Conservation (phyloP, 805 yeast species). For the Starmerella riodocensis region DNA sequence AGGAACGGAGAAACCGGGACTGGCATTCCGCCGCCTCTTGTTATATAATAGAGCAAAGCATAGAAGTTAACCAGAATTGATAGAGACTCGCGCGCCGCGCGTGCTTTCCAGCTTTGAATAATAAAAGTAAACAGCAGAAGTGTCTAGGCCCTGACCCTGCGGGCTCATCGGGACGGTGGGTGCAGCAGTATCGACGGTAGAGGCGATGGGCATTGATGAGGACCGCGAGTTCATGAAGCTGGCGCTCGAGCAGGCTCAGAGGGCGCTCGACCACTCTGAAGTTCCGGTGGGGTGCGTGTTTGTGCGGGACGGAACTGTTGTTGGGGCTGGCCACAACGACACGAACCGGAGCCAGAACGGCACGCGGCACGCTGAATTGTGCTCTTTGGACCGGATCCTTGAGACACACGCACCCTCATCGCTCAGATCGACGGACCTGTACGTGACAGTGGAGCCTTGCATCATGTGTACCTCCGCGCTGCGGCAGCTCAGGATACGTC, state of each 20-base stretch:
- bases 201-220: conserved; percentile 4
- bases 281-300: conserved; percentile 79
- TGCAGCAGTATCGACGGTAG: neutral
- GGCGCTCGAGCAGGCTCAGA: conserved; percentile 38
- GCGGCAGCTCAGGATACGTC: conserved; percentile 59
- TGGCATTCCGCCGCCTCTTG: neutral
- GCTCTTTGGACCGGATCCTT: conserved; percentile 51
- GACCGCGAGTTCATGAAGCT: conserved; percentile 27
- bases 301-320: conserved; percentile 39
- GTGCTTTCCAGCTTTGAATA: no score
- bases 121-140: no score
- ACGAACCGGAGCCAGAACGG: conserved; percentile 80
- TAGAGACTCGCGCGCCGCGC: no score
- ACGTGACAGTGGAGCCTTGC: conserved; percentile 96
- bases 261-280: conserved; percentile 54
- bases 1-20: neutral
- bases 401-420: conserved; percentile 22
- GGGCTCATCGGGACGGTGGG: no score
- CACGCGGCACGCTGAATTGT: conserved; percentile 83
- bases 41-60: neutral
- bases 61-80: no score
- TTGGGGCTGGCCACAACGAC: conserved; percentile 71
- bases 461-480: conserved; percentile 94
- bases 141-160: no score
- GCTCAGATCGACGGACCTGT: conserved; percentile 49